Base-by-base conservation (phyloP, 1,284 basidiomycete species). In the Omphalotus olearius region DNA sequence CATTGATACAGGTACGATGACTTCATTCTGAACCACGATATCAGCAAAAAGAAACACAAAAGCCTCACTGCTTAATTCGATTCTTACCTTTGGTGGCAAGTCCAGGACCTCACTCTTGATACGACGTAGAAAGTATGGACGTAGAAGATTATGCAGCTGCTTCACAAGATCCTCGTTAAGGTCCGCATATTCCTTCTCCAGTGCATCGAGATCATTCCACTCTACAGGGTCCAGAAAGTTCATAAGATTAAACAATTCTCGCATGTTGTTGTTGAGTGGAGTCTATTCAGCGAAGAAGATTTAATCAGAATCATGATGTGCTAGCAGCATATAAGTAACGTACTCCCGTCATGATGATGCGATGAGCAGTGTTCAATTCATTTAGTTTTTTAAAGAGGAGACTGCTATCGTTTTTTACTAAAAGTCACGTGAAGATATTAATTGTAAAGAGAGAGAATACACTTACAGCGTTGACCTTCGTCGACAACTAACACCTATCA, bases 241-340 rank as follows among this genome's bases (percentile, higher is more conserved):
- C 82, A 98, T 92, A 39, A 98, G 76, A 66, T 94, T 97, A 75
- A 97, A 94, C 18, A 96, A 69, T 68, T 99, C 96, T 48, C 91
- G 81, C 35, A 98, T 86, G 62, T 97, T 98, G 71, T 98, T 98
- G 67, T 99, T 98, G 48, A 99, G 70, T 1, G 96, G 96, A 1
- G 97, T 98, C 79, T 94, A 63, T 17, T 33, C 45, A 10, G 46
- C 10, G 9, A 45, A 18, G 43, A 45, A 47, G 17, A 52, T 4
- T 25, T 54, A 41, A 43, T 55, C 25, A 47, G 47, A 44, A 23
- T 20, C 17, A 37, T 30, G 17, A 50, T 38, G 17, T 10, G 33
- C 23, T 35, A 23, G 13, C n/a, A 36, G 14, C 13, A 20, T 13
- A 42, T n/a, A 47, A 23, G 16, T 26, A 13, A 59, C 71, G 61